phyloP scores from a whole-genome alignment of 345 rosid species.

The Mercurialis annua region DNA sequence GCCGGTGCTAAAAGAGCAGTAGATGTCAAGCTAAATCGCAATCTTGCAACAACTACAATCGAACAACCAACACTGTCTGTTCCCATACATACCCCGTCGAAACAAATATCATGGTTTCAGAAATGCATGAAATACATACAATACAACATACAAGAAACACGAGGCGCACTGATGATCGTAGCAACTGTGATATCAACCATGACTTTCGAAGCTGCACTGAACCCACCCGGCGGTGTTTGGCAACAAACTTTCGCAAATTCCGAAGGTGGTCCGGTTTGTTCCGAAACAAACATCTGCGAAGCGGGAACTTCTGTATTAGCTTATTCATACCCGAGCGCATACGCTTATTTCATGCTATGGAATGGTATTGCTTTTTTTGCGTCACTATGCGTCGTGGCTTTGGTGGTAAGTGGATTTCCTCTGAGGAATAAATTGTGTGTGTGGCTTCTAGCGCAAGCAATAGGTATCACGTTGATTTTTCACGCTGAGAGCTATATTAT shows the following conservation, averaged over 20 bases:
- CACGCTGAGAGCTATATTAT: neutral
- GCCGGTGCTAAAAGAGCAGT: neutral
- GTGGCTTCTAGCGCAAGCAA: neutral
- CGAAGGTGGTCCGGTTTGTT: neutral
- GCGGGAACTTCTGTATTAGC: conserved; percentile 3
- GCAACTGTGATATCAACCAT: conserved; percentile 7
- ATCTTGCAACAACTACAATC: neutral
- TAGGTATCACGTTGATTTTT: neutral
- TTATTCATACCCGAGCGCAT: neutral
- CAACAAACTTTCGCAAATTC: neutral
- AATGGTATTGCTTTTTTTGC: neutral
- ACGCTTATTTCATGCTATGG: neutral
- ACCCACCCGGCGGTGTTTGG: conserved; percentile 9
- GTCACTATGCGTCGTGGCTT: neutral
- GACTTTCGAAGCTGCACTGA: neutral
- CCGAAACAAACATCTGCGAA: neutral
- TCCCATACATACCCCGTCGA: neutral
- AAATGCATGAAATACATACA: neutral
- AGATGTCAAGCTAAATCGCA: neutral
- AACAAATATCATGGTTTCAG: neutral
- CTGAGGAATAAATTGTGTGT: neutral
- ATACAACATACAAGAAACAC: neutral
- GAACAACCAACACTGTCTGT: too few relatives aligned
- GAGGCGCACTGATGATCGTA: conserved; percentile 4
- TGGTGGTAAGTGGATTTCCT: conserved; percentile 3